A percentile compares a stretch with the other conserved stretches of the same genome.
Evolutionary conservation across 2,329 filamentous ascomycete species (phyloP).

Genomic region (Exophiala oligosperma): DNA sequence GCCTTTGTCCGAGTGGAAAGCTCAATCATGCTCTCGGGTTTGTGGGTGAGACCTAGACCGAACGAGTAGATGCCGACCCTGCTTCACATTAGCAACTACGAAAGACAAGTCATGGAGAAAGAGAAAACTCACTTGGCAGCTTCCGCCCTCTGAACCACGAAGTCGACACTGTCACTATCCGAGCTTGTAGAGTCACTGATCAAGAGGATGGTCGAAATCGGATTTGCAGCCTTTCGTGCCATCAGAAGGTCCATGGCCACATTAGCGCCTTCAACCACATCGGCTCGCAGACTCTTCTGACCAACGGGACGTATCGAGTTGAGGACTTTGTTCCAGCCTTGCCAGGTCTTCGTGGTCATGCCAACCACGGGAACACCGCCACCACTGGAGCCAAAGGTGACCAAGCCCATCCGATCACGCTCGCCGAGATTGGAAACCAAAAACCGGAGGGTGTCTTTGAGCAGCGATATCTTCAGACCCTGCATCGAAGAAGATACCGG

Average conservation of each 20-base stretch:
- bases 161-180: constrained; percentile 92
- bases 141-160: constrained; percentile 93
- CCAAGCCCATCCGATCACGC: constrained; percentile 91
- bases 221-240: constrained; percentile 95
- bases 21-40: constrained; percentile 98
- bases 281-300: constrained; percentile 92
- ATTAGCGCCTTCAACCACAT: constrained; percentile 96
- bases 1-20: constrained; percentile 93
- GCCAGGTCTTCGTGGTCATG: constrained; percentile 95
- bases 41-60: constrained; percentile 92
- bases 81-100: constrained; percentile 29
- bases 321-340: constrained; percentile 83
- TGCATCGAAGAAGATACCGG: constrained; percentile 99
- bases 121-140: constrained; percentile 76
- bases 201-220: constrained; percentile 89
- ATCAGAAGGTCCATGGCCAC: constrained; percentile 98
- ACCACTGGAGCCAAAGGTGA: constrained; percentile 92
- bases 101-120: background rate
- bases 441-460: constrained; percentile 88
- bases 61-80: constrained; percentile 96
- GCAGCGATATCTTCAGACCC: constrained; percentile 94
- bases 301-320: constrained; percentile 88
- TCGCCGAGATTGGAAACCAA: constrained; percentile 88
- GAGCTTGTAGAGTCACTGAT: constrained; percentile 97
- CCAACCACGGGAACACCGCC: constrained; percentile 94